phyloP scores from a whole-genome alignment of 306 rosid genomes.

The Citrullus amarus region DNA sequence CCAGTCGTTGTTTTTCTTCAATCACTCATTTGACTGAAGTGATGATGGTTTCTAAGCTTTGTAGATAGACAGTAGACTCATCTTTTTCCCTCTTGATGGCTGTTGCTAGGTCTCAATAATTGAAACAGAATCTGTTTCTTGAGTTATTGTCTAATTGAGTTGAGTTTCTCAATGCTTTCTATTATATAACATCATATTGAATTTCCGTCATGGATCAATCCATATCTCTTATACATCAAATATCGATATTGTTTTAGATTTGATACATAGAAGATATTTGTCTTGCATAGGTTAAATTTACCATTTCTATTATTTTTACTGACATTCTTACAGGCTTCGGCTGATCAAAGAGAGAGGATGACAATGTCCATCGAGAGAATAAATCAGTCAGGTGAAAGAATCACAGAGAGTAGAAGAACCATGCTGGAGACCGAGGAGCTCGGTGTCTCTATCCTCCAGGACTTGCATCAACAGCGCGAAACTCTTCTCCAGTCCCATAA shows the following conservation, averaged over 20 bases:
- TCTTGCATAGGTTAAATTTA: neutral
- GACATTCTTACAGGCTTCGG: constrained; percentile 5
- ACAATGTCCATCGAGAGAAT: constrained; percentile 16
- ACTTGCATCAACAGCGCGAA: constrained; percentile 18
- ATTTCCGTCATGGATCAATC: neutral
- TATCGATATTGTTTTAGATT: neutral
- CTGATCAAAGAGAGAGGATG: constrained; percentile 17
- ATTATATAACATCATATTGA: neutral
- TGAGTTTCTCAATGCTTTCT: neutral
- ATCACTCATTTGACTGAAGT: neutral
- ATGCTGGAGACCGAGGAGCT: constrained; percentile 16
- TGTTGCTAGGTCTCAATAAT: neutral
- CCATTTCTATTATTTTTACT: neutral
- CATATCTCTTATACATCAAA: neutral
- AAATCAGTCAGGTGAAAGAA: constrained; percentile 14
- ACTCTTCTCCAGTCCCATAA: constrained; percentile 15
- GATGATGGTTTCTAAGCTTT: neutral
- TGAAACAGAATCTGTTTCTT: neutral
- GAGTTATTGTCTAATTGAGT: neutral
- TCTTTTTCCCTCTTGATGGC: neutral
- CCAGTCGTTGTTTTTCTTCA: neutral
- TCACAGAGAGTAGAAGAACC: constrained; percentile 16
- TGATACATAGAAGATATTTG: neutral
- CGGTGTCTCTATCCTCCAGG: constrained; percentile 14
- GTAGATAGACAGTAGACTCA: neutral